A percentile compares a stretch with the other conserved stretches of the same genome.
Conservation (phyloP, 23 red algal genomes). For the Gracilaria caudata region DNA sequence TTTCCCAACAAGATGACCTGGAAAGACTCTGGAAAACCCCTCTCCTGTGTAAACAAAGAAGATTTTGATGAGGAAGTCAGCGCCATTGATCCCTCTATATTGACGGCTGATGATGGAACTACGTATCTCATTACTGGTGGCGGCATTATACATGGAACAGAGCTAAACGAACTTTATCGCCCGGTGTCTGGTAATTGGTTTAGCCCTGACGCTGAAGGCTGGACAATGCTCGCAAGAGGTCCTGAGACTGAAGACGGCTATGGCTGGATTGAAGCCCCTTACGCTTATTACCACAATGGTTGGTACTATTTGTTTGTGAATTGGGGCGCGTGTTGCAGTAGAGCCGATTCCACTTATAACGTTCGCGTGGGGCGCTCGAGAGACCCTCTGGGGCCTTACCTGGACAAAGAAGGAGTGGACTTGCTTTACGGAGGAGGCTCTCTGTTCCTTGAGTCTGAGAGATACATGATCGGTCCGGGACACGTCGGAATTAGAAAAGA, state of each 20-base stretch:
- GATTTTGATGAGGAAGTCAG: not conserved
- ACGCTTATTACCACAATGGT: not conserved
- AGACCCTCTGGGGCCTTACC: not conserved
- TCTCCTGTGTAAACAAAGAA: not conserved
- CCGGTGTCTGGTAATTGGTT: constrained; percentile 15
- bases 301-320: constrained; percentile 26
- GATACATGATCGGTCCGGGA: not conserved
- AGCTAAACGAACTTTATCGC: not conserved
- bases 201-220: not conserved
- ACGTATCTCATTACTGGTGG: not conserved
- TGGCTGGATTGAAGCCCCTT: not conserved
- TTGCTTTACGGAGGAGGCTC: constrained; percentile 3
- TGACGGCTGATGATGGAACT: not conserved
- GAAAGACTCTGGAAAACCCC: not conserved
- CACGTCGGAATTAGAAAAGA: not conserved
- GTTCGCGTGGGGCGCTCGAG: not conserved
- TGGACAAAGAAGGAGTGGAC: not conserved
- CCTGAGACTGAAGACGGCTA: not conserved
- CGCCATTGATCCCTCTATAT: not conserved
- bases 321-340: not conserved
- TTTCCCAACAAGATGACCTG: not conserved
- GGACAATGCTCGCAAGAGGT: not conserved
- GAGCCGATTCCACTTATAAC: not conserved
- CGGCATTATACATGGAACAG: not conserved
- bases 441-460: not conserved